phyloP scores from a whole-genome alignment of 768 basidiomycete species.

The Kwoniella newhampshirensis region DNA sequence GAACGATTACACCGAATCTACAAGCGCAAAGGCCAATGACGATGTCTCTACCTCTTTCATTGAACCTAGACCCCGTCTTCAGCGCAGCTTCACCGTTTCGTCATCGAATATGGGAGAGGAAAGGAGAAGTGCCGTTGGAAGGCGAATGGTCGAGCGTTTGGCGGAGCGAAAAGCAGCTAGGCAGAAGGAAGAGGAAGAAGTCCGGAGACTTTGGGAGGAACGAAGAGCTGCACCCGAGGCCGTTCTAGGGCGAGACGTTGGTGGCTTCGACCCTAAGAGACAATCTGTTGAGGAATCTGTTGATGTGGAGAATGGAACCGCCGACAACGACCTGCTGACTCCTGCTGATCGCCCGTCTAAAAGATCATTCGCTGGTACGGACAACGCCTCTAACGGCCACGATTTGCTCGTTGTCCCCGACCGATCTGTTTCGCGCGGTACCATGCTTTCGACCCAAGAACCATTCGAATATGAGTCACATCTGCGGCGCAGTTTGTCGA shows the following conservation, averaged over 20 bases:
- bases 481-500: constrained; percentile 43
- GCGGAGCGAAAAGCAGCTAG: constrained; percentile 43
- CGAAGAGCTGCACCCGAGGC: constrained; percentile 14
- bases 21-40: not conserved
- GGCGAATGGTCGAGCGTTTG: constrained; percentile 52
- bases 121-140: constrained; percentile 51
- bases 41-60: not conserved
- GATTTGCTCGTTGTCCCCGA: constrained; percentile 23
- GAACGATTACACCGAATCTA: not conserved
- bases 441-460: constrained; percentile 37
- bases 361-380: constrained; percentile 2
- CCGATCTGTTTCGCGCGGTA: constrained; percentile 40
- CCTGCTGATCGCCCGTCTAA: constrained; percentile 18
- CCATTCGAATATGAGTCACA: constrained; percentile 51
- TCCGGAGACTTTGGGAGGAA: constrained; percentile 35
- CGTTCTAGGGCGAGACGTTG: no score
- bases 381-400: not conserved
- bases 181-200: constrained; percentile 42
- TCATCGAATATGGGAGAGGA: constrained; percentile 50
- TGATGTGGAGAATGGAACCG: no score
- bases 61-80: constrained; percentile 38
- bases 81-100: constrained; percentile 50
- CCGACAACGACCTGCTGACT: constrained; percentile 5
- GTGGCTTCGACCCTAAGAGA: no score
- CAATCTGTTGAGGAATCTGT: no score